Percentiles rank a stretch among this genome's conserved stretches.
Conservation (phyloP, 148 eudicot species). For the Pharnaceum exiguum region DNA sequence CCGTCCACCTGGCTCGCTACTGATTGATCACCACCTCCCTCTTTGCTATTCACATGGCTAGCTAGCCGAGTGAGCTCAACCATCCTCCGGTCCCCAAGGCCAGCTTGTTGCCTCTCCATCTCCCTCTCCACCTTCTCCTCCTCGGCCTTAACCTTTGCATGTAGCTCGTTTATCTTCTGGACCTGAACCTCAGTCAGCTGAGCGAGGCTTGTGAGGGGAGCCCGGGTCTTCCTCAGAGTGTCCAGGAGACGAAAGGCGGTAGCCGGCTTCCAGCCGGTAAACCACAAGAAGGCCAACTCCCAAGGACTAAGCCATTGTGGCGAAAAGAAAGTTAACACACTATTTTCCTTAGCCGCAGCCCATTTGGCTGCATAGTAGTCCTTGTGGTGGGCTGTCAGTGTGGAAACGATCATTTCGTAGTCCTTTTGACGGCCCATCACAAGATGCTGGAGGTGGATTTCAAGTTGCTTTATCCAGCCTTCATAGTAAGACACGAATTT, state of each 20-base stretch:
- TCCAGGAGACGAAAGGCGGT: slow-evolving; percentile 43
- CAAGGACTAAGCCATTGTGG: slow-evolving; percentile 60
- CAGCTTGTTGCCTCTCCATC: slow-evolving; percentile 66
- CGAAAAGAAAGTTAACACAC: slow-evolving; percentile 43
- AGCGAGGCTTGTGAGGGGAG: slow-evolving; percentile 25
- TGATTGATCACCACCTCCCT: too few species aligned
- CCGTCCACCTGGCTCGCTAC: slow-evolving; percentile 25
- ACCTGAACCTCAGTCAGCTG: slow-evolving; percentile 46
- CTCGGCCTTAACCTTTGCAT: slow-evolving; percentile 37
- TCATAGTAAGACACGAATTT: slow-evolving; percentile 40
- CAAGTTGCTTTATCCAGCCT: slow-evolving; percentile 51
- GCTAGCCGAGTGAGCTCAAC: slow-evolving; percentile 33
- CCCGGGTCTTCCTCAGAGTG: slow-evolving; percentile 21
- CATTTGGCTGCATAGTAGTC: slow-evolving; percentile 67
- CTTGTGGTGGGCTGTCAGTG: slow-evolving; percentile 57
- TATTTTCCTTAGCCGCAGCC: slow-evolving; percentile 58
- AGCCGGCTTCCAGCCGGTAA: slow-evolving; percentile 87
- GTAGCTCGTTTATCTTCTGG: slow-evolving; percentile 20
- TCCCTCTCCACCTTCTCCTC: slow-evolving; percentile 64
- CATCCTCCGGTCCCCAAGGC: slow-evolving; percentile 40
- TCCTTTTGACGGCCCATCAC: slow-evolving; percentile 9
- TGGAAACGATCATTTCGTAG: slow-evolving; percentile 28
- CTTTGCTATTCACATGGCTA: slow-evolving; percentile 2
- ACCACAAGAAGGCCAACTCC: slow-evolving; percentile 51
- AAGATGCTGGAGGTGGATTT: slow-evolving; percentile 37